These are phyloP conservation scores for Lycium ferocissimum DNA, from an alignment of 257 asterid genomes.

Conservation along the genomic window DNA sequence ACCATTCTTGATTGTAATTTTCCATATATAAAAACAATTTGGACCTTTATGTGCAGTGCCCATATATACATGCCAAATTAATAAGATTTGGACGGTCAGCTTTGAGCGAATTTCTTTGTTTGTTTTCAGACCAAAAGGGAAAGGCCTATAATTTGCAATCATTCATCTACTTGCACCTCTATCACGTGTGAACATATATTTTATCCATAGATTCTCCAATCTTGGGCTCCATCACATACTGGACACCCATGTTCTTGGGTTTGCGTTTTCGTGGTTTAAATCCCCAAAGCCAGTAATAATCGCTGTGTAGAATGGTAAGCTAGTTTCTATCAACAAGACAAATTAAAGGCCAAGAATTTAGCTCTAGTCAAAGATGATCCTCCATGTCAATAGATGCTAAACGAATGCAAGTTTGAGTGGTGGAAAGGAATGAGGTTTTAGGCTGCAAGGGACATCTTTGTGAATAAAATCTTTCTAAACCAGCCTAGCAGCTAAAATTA, in stretches of 20 bases:
- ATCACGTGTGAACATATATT: slow-evolving; percentile 6
- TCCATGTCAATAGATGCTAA: background rate
- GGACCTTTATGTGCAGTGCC: background rate
- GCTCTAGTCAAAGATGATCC: background rate
- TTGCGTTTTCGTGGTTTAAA: background rate
- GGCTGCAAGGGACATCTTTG: background rate
- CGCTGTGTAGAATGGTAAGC: background rate
- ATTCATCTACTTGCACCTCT: background rate
- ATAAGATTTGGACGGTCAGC: slow-evolving; percentile 3
- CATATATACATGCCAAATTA: background rate
- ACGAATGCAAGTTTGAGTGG: background rate
- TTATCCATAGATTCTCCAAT: background rate
- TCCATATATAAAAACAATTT: slow-evolving; percentile 2
- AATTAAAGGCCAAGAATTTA: background rate
- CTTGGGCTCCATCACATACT: background rate
- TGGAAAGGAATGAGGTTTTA: background rate
- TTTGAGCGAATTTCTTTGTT: background rate
- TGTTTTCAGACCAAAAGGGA: background rate
- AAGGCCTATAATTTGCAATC: background rate
- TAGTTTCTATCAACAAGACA: background rate
- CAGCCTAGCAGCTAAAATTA: background rate
- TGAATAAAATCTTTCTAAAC: too few species aligned
- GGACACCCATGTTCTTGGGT: background rate
- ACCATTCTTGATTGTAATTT: background rate
- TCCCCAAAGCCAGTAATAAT: background rate